Evolutionary conservation across 371 early-diverging fungal genomes (phyloP), one percentile per base, ranked within the genome.

Genomic region (Funneliformis caledonium): DNA sequence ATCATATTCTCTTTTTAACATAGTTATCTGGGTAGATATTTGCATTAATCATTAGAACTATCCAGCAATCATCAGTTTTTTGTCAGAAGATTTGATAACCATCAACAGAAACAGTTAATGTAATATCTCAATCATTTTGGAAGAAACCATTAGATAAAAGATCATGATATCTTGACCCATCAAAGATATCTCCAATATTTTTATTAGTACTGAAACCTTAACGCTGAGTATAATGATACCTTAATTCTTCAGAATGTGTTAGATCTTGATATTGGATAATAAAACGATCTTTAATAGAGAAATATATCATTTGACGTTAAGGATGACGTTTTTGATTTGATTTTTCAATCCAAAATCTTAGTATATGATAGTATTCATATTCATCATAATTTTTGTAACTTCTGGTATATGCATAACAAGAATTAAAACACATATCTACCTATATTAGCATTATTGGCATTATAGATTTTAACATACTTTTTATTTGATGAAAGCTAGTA

Each of bases 1-100:
- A 56, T 5, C 26, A 73, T 31, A 56, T 73, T 73, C 16, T 73
- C 73, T 73, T 73, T 73, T 73, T 73, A 56, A 11, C 50, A 14
- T 0, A 16, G 0, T 33, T n/a, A 12, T 47, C 56, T 4, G 4
- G 42, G 56, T 50, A 8, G 14, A 73, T 14, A 56, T 73, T 73
- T 5, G 31, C 7, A 37, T 73, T 73, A n/a, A 73, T 73, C 26
- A 73, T 12, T 50, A 73, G 56, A 16, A 73, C 1, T 47, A 73
- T 31, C 56, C 37, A 73, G 22, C 37, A 31, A 37, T 73, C 73
- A 56, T 73, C 73, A 11, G 8, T 1, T 31, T 69, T 22, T 73
- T 73, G 73, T 56, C 2, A 4, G 16, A 73, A 73, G 1, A 73
- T n/a, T 73, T 73, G 73, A 8, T 73, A 73, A 16, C 73, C 73